phyloP scores from a whole-genome alignment of 495 filamentous ascomycete genomes.

The Talaromyces thailandensis region DNA sequence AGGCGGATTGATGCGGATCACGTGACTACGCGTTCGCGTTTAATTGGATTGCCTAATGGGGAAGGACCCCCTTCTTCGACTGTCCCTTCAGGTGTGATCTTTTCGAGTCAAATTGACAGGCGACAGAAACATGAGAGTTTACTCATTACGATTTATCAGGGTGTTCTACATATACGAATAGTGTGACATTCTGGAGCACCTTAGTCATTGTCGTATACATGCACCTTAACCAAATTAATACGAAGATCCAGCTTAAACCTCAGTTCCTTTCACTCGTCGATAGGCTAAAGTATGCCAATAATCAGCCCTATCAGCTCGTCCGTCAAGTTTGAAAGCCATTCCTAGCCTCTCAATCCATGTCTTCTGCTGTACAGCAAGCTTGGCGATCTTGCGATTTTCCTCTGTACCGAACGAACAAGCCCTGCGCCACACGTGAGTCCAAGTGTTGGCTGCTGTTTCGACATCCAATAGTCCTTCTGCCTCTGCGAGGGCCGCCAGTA shows the following conservation, averaged over 20 bases:
- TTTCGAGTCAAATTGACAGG: not conserved
- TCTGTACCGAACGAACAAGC: not conserved
- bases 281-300: not conserved
- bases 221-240: not conserved
- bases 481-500: not conserved
- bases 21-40: constrained; percentile 16
- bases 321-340: not conserved
- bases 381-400: not conserved
- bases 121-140: not conserved
- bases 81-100: not conserved
- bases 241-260: not conserved
- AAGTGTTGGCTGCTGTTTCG: not conserved
- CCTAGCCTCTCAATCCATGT: constrained; percentile 1
- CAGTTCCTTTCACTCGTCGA: not conserved
- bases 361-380: not conserved
- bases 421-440: not conserved
- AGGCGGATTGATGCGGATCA: constrained; percentile 21
- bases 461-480: not conserved
- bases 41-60: not conserved
- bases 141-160: too few relatives aligned
- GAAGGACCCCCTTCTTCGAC: not conserved
- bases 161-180: too few relatives aligned
- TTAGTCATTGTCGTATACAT: too few relatives aligned
- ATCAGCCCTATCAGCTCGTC: not conserved
- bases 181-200: too few relatives aligned